These are phyloP conservation scores for Ampelocalamus luodianensis DNA, from an alignment of 176 grass and related monocot species.

Conservation along the genomic window DNA sequence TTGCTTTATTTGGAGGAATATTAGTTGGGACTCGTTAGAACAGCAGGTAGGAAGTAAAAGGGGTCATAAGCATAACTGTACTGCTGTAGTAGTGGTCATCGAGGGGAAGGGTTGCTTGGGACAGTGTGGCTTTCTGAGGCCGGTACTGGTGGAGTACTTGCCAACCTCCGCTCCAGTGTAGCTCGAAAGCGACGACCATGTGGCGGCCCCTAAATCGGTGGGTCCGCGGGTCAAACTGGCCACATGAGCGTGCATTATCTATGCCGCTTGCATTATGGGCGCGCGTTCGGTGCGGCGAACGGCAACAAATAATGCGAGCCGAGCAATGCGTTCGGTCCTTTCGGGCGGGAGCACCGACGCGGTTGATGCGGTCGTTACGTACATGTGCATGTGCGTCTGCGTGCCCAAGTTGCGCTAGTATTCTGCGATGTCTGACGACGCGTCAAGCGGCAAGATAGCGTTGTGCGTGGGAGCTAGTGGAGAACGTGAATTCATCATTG, in stretches of 20 bases:
- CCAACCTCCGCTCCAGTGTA: neutral
- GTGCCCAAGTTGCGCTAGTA: neutral
- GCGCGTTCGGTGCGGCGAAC: constrained; percentile 31
- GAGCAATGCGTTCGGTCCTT: neutral
- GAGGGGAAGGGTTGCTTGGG: neutral
- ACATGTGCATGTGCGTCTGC: constrained; percentile 4
- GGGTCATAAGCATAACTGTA: neutral
- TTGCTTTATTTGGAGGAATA: constrained; percentile 33
- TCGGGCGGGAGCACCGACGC: constrained; percentile 46
- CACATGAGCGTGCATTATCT: constrained; percentile 21
- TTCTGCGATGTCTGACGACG: neutral
- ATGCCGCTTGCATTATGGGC: constrained; percentile 11
- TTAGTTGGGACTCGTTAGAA: constrained; percentile 46
- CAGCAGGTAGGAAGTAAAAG: neutral
- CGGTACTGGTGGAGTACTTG: neutral
- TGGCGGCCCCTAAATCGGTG: constrained; percentile 52
- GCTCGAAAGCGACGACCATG: constrained; percentile 48
- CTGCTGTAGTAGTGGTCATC: neutral
- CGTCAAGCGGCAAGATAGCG: constrained; percentile 31
- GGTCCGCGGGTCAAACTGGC: constrained; percentile 39
- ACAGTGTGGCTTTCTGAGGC: neutral
- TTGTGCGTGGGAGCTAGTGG: neutral
- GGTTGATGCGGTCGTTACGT: constrained; percentile 27
- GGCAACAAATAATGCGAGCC: neutral
- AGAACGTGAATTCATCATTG: constrained; percentile 12